These are phyloP conservation scores for Dendrothele bispora DNA, from an alignment of 768 basidiomycete species.

Conservation along the genomic window DNA sequence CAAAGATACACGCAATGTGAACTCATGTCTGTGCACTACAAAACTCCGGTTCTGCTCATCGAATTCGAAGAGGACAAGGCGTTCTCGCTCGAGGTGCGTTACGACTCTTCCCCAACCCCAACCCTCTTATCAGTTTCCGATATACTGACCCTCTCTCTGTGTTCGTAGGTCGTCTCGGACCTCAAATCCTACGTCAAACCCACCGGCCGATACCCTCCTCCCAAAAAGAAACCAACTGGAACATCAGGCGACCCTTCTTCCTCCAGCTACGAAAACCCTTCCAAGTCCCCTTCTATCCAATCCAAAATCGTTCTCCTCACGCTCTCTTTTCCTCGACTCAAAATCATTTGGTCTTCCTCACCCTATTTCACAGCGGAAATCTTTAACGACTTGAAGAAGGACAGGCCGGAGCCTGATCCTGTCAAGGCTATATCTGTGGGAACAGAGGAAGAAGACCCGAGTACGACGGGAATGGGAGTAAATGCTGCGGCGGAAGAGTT, in stretches of 20 bases:
- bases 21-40: slow-evolving; percentile 95
- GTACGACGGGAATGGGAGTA: slow-evolving; percentile 63
- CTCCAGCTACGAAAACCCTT: no score
- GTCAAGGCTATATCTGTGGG: slow-evolving; percentile 76
- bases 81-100: slow-evolving; percentile 80
- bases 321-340: slow-evolving; percentile 86
- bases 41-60: slow-evolving; percentile 88
- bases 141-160: background rate
- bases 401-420: slow-evolving; percentile 80
- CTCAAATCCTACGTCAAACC: slow-evolving; percentile 68
- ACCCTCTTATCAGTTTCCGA: background rate
- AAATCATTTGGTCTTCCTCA: slow-evolving; percentile 97
- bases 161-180: slow-evolving; percentile 60
- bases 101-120: no score
- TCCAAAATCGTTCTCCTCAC: slow-evolving; percentile 91
- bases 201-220: slow-evolving; percentile 53
- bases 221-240: slow-evolving; percentile 43
- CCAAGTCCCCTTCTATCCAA: slow-evolving; percentile 67
- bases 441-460: slow-evolving; percentile 70
- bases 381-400: slow-evolving; percentile 86
- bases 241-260: slow-evolving; percentile 31
- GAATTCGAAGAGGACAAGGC: slow-evolving; percentile 98
- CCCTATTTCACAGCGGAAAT: slow-evolving; percentile 91
- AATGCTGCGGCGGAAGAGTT: slow-evolving; percentile 83
- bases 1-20: slow-evolving; percentile 96